These are phyloP conservation scores for Cucumis sativus DNA, from an alignment of 306 rosid genomes.

Conservation along the genomic window DNA sequence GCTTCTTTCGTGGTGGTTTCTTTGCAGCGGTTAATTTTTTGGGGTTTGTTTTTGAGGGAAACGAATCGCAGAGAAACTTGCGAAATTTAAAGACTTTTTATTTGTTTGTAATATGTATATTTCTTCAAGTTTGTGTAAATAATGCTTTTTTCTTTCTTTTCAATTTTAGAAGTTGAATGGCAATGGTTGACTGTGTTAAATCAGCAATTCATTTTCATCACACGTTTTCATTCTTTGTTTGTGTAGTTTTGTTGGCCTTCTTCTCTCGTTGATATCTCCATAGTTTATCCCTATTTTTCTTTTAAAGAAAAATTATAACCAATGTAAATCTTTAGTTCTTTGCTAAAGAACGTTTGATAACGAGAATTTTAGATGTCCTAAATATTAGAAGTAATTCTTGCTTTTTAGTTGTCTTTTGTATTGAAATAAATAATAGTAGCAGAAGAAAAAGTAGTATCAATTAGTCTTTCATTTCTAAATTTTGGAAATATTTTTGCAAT, in stretches of 20 bases:
- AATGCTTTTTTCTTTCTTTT: background rate
- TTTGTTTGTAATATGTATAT: background rate
- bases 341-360: too few relatives aligned
- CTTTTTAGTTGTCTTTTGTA: too few relatives aligned
- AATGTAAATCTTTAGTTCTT: background rate
- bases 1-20: conserved; percentile 1
- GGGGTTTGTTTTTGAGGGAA: background rate
- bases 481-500: too few relatives aligned
- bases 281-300: background rate
- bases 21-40: background rate
- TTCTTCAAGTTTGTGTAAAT: conserved; percentile 5
- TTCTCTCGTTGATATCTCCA: background rate
- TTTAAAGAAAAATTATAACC: too few relatives aligned
- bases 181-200: background rate
- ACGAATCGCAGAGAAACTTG: conserved; percentile 2
- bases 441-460: too few relatives aligned
- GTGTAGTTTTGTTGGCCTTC: background rate
- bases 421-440: too few relatives aligned
- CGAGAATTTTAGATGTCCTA: too few relatives aligned
- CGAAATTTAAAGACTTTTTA: background rate
- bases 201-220: background rate
- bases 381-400: too few relatives aligned
- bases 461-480: too few relatives aligned
- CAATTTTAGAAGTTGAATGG: background rate
- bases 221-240: background rate